Evolutionary conservation across 2,329 filamentous ascomycete genomes (phyloP).

Genomic region (Sclerotinia borealis): DNA sequence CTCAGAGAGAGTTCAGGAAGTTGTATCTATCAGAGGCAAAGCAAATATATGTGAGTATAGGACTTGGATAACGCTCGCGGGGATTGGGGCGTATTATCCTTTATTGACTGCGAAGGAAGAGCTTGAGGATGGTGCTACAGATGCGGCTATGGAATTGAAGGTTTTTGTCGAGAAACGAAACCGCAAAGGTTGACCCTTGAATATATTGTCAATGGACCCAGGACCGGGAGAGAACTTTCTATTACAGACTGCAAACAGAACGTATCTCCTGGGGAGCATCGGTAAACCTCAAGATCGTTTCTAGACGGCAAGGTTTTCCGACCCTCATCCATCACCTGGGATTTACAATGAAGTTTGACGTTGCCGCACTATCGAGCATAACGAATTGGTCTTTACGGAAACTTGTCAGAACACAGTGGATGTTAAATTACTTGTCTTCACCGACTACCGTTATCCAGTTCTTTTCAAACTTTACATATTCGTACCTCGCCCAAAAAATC

Average conservation of each 20-base stretch:
- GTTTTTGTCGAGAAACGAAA: constrained; percentile 2
- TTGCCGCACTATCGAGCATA: background rate
- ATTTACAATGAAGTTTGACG: background rate
- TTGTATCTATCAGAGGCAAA: constrained; percentile 17
- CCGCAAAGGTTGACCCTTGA: background rate
- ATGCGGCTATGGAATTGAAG: constrained; percentile 11
- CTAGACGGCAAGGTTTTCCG: background rate
- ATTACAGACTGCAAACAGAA: background rate
- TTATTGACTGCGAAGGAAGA: constrained; percentile 19
- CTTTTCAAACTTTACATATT: background rate
- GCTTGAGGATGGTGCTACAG: constrained; percentile 3
- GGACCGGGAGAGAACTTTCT: background rate
- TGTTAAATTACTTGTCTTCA: background rate
- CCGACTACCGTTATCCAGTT: background rate
- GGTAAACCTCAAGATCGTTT: background rate
- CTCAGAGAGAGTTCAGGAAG: constrained; percentile 22
- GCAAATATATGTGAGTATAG: constrained; percentile 22
- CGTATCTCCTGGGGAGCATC: background rate
- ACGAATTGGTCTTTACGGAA: background rate
- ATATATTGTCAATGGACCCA: background rate
- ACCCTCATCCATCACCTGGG: background rate
- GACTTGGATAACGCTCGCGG: constrained; percentile 18
- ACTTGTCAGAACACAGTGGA: background rate
- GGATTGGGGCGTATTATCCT: constrained; percentile 22
- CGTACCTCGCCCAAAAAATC: background rate